phyloP scores from a whole-genome alignment of 257 asterid species.

The Prunella vulgaris region DNA sequence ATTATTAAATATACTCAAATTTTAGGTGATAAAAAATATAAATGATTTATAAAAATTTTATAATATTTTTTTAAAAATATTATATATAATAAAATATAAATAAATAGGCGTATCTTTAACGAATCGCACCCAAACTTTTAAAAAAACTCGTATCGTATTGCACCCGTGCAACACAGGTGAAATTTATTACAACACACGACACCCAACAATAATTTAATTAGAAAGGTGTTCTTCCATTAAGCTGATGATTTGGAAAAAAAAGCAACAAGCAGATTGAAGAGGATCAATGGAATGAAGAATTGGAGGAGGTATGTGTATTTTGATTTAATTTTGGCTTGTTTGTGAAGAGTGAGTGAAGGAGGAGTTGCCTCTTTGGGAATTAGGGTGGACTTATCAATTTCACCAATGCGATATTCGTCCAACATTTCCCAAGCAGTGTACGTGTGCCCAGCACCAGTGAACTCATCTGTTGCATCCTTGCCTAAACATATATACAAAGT shows the following conservation, averaged over 20 bases:
- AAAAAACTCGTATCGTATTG: no score
- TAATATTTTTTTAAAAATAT: no score
- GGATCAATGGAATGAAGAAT: constrained; percentile 61
- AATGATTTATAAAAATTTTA: no score
- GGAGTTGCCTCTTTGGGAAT: constrained; percentile 40
- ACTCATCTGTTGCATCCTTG: constrained; percentile 66
- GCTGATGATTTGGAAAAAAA: constrained; percentile 52
- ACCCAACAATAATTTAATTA: constrained; percentile 8
- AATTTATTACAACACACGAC: no score
- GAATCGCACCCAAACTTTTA: no score
- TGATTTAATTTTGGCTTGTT: constrained; percentile 40
- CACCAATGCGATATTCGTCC: constrained; percentile 51
- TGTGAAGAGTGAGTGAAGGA: constrained; percentile 40
- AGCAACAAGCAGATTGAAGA: constrained; percentile 49
- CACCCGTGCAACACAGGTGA: no score
- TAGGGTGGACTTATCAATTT: constrained; percentile 39
- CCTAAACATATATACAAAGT: constrained; percentile 26
- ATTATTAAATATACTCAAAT: no score
- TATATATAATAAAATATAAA: no score
- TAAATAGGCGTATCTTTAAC: no score
- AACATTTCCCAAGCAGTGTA: constrained; percentile 48
- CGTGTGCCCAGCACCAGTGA: constrained; percentile 65
- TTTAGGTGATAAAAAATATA: no score
- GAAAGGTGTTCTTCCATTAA: constrained; percentile 14
- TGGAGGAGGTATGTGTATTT: constrained; percentile 52